These are phyloP conservation scores for Rosa chinensis DNA, from an alignment of 306 rosid genomes.

Conservation along the genomic window DNA sequence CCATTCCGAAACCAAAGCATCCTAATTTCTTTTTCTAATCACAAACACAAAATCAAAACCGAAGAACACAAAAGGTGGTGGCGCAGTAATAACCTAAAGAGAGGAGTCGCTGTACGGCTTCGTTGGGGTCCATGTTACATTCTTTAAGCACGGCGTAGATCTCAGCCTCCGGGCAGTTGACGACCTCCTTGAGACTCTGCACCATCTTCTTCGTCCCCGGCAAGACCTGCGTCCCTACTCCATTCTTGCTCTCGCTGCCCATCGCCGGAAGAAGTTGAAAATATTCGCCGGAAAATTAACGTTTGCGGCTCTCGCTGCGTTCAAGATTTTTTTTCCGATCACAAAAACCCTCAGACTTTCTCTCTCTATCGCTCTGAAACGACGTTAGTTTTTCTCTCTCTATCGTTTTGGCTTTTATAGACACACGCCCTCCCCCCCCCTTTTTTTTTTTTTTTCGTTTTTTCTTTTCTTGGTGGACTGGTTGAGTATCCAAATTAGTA, in stretches of 20 bases:
- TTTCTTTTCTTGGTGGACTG: not conserved
- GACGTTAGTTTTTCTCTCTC: not conserved
- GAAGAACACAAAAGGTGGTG: not conserved
- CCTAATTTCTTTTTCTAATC: not conserved
- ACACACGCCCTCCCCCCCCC: not conserved
- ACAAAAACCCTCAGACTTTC: constrained; percentile 20
- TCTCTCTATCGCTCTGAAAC: not conserved
- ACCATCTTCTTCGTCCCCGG: constrained; percentile 29
- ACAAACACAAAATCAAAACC: not conserved
- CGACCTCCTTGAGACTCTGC: constrained; percentile 36
- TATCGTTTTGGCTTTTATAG: constrained; percentile 11
- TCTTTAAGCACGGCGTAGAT: constrained; percentile 38
- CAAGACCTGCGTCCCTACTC: constrained; percentile 1
- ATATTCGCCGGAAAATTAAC: not conserved
- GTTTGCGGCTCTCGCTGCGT: constrained; percentile 16
- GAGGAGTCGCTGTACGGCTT: constrained; percentile 40
- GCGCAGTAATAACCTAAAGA: constrained; percentile 29
- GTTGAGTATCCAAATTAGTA: not conserved
- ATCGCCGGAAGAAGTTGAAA: not conserved
- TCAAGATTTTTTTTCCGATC: constrained; percentile 25
- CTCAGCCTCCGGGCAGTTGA: constrained; percentile 37
- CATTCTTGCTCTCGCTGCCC: constrained; percentile 36
- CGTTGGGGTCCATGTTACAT: constrained; percentile 42
- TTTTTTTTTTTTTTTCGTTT: not conserved
- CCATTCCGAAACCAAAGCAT: not conserved